Base-by-base conservation (phyloP, 1,139 yeast genomes). In the Wickerhamiella pararugosa region DNA sequence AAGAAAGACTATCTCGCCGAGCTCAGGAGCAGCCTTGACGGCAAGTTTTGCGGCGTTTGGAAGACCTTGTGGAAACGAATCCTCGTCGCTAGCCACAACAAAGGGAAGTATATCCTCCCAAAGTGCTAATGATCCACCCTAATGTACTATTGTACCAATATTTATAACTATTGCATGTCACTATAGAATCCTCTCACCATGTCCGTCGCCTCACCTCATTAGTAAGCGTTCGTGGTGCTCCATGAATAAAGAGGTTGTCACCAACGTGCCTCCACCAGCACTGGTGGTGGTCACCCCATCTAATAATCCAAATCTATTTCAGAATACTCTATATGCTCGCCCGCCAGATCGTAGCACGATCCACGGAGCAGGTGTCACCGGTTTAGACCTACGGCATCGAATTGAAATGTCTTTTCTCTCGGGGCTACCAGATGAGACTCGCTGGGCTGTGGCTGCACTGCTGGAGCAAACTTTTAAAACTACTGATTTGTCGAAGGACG, bases 361-460 rank as follows among this genome's bases (percentile, higher is more conserved):
- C 37, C 43, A 51, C 29, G 58, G 63, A 28, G 43, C 46, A 34
- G 61, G 63, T 25, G 46, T 47, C 8, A 51, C 49, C 33, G 64
- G 64, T 10, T 56, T 53, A 4, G 59, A 57, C 39, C 51, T 53
- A 43, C 61, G 75, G 53, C 67, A 67, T 34, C 65, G 93, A 42
- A 71, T 81, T 40, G 64, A 67, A 41, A 70, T 81, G 75, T 72
- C 86, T 2, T 70, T 81, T 48, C 67, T 67, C 49, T 70, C 76
- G 5, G 79, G 76, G 1, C 60, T 80, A 28, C 68, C 64, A 32
- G 62, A 67, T 15, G 93, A 81, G 54, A 64, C 76, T 32, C 71
- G 70, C 48, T 79, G 84, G 76, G 80, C 86, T 1, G 60, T 80
- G 39, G 65, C 69, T 34, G 69, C 78, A 6, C 63, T 79, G 48